These are phyloP conservation scores for Plasmodium relictum DNA, from an alignment of 169 alveolate genomes.

Conservation along the genomic window DNA sequence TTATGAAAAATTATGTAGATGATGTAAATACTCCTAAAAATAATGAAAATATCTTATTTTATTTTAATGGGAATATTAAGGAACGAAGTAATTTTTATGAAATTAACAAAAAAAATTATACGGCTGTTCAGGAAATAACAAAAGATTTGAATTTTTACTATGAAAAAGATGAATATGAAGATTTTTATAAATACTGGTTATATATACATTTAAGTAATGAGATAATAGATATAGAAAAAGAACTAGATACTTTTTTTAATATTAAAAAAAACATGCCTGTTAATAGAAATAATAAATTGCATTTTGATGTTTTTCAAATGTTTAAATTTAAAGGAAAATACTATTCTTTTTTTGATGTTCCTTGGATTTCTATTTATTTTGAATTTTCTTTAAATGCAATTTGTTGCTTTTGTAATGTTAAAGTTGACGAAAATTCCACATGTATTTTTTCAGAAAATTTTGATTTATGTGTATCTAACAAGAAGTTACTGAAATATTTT, in stretches of 20 bases:
- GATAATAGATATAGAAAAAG: slow-evolving; percentile 28
- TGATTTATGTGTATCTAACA: slow-evolving; percentile 26
- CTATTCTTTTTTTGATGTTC: slow-evolving; percentile 39
- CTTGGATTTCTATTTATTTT: slow-evolving; percentile 58
- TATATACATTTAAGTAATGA: slow-evolving; percentile 40
- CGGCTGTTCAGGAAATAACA: slow-evolving; percentile 1
- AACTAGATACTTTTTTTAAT: slow-evolving; percentile 22
- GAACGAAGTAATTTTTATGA: background rate
- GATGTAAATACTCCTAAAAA: background rate
- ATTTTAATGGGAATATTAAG: background rate
- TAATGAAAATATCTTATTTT: background rate
- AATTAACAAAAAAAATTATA: background rate
- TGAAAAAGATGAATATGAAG: background rate
- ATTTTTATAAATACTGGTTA: slow-evolving; percentile 31
- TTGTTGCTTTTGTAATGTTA: slow-evolving; percentile 27
- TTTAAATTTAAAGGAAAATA: slow-evolving; percentile 22
- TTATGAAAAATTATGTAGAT: background rate
- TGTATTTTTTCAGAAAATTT: slow-evolving; percentile 34
- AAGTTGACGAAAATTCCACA: slow-evolving; percentile 3
- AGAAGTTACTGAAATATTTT: slow-evolving; percentile 21
- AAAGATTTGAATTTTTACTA: background rate
- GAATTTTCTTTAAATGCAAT: slow-evolving; percentile 55
- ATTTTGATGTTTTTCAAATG: slow-evolving; percentile 35
- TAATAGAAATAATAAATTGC: slow-evolving; percentile 23
- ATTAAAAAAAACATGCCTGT: slow-evolving; percentile 27